Conservation (phyloP, 306 rosid species). For the Elaeagnus macrophylla region DNA sequence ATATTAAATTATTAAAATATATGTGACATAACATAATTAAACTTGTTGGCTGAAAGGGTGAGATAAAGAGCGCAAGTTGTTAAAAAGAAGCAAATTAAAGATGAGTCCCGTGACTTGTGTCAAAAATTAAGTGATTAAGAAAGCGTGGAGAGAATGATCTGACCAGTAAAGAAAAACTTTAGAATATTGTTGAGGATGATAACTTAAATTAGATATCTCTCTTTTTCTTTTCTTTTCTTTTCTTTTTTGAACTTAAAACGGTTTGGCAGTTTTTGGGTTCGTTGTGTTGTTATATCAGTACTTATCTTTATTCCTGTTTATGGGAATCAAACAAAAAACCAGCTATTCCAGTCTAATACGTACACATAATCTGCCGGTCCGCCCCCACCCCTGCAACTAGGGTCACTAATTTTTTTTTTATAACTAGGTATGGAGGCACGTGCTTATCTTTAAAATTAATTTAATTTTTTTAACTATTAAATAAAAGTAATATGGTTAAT, state of each 20-base stretch:
- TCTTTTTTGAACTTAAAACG: conserved; percentile 20
- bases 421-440: too few species aligned
- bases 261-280: conserved; percentile 27
- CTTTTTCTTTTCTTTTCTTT: too few species aligned
- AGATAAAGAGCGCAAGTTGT: conserved; percentile 17
- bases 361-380: too few species aligned
- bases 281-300: conserved; percentile 32
- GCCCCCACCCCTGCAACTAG: too few species aligned
- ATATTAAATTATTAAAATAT: too few species aligned
- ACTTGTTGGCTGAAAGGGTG: conserved; percentile 5
- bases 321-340: too few species aligned
- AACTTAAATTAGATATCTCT: not conserved
- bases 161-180: not conserved
- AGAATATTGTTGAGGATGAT: not conserved
- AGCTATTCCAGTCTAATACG: too few species aligned
- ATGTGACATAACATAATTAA: not conserved
- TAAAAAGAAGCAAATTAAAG: conserved; percentile 18
- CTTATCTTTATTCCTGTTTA: too few species aligned
- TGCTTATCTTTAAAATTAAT: too few species aligned
- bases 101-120: conserved; percentile 45
- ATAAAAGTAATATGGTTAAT: too few species aligned
- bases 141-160: conserved; percentile 21
- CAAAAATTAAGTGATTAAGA: conserved; percentile 12
- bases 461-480: too few species aligned
- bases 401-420: too few species aligned